Evolutionary conservation across 306 rosid species (phyloP), one percentile per base, ranked within the genome.

Genomic region (Fragaria ananassa): DNA sequence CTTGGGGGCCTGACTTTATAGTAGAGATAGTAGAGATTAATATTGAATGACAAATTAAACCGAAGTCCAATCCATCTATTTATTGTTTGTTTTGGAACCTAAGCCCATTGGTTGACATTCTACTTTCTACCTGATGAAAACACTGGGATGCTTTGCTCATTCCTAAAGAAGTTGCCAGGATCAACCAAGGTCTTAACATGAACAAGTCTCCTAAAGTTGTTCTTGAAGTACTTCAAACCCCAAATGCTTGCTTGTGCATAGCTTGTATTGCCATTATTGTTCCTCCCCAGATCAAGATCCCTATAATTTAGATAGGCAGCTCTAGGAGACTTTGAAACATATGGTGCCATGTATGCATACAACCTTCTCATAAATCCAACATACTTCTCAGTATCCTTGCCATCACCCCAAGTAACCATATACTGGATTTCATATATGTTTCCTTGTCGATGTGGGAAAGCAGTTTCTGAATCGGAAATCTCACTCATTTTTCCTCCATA

Each of bases 401-500:
- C 88, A 1, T 63, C 86, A 1, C 60, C 81, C 97, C 97, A 91
- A 3, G 14, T 31, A 5, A 70, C 35, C 23, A 81, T 0, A 57
- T 86, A 88, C 87, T 88, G 94, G 46, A 91, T 91, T 74, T 86
- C 76, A 77, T 78, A 91, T 1, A 89, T 75, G 35, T 87, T 89
- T 64, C 97, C 97, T 10, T 76, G 84, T 73, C 97, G 77, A 45
- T 91, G 97, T 75, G 93, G 97, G 73, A 89, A 91, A 9, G 93
- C 87, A 19, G 25, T 86, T 54, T 84, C 90, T 2, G 89, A 79
- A 51, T 86, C 86, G 0, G 82, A 64, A 37, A 91, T 85, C 7
- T 80, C 80, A 76, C 76, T 81, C 95, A 85, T 91, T 76, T 69
- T 88, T 71, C 90, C 95, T 1, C 95, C 93, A 42, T 88, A 87